Percentiles rank a stretch among this genome's conserved stretches.
Evolutionary conservation across 148 eudicot species (phyloP).

Genomic region (Silene latifolia): DNA sequence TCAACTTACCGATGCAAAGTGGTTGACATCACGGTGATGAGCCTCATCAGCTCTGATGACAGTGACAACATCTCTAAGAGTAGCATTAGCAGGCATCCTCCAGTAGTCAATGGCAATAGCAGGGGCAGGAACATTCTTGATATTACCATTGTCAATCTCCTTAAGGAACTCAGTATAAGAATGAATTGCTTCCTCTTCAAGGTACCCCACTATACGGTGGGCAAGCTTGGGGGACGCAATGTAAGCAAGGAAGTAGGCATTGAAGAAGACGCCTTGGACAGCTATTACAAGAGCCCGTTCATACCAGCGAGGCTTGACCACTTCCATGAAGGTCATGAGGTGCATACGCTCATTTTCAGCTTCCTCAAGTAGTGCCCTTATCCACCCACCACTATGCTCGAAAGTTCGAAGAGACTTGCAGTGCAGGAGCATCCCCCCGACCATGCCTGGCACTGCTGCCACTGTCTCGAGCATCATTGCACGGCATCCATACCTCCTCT

Average conservation of each 20-base stretch:
- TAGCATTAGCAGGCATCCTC: constrained; percentile 56
- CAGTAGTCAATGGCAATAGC: constrained; percentile 88
- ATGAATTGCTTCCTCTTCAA: constrained; percentile 87
- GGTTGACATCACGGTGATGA: constrained; percentile 91
- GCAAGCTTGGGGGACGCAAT: constrained; percentile 71
- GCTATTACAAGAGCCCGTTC: constrained; percentile 71
- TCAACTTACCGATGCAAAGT: constrained; percentile 68
- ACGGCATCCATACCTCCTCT: constrained; percentile 87
- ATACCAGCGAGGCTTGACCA: constrained; percentile 71
- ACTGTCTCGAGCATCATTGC: constrained; percentile 93
- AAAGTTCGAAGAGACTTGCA: constrained; percentile 70
- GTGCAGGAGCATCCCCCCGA: constrained; percentile 87
- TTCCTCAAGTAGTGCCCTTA: constrained; percentile 76
- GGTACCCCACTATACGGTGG: constrained; percentile 73
- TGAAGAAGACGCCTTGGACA: constrained; percentile 88
- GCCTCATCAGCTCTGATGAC: constrained; percentile 95
- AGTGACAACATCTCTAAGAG: constrained; percentile 72
- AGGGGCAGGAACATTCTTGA: constrained; percentile 75
- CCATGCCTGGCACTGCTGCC: constrained; percentile 96
- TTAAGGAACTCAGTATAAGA: constrained; percentile 81
- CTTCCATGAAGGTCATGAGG: constrained; percentile 91
- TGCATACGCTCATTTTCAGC: constrained; percentile 97
- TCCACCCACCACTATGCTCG: constrained; percentile 95
- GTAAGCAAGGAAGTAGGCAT: constrained; percentile 75
- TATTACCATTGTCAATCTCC: constrained; percentile 69